Percentiles rank a stretch among this genome's conserved stretches.
Conservation (phyloP, 208 protist species). For the Acanthamoeba castellanii region DNA sequence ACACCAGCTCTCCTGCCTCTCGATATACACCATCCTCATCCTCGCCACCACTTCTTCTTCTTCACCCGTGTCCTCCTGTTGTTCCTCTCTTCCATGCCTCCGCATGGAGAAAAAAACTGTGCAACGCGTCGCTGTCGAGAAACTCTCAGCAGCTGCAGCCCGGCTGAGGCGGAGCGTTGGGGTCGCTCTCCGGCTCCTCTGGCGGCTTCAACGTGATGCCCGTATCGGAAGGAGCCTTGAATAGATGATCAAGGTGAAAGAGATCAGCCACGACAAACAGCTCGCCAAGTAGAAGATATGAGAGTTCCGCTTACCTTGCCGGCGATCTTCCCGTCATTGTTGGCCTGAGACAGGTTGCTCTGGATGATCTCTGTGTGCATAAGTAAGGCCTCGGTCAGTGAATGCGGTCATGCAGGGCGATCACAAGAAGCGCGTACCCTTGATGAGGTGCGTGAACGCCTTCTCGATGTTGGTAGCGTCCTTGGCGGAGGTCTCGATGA, state of each 20-base stretch:
- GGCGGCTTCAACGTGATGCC: constrained; percentile 29
- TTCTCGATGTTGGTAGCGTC: constrained; percentile 93
- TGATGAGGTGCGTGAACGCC: constrained; percentile 92
- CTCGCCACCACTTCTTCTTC: too few relatives aligned
- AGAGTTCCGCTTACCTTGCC: background rate
- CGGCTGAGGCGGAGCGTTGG: background rate
- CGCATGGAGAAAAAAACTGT: too few relatives aligned
- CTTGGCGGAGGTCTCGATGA: constrained; percentile 99
- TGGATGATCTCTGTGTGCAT: constrained; percentile 42
- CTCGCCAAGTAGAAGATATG: background rate
- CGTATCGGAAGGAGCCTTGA: background rate
- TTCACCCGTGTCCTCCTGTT: too few relatives aligned
- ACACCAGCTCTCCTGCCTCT: too few relatives aligned
- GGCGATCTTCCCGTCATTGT: background rate
- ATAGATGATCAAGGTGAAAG: background rate
- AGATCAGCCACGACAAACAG: too few relatives aligned
- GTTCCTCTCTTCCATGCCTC: too few relatives aligned
- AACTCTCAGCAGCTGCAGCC: background rate
- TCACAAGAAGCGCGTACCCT: background rate
- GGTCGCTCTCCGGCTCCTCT: background rate
- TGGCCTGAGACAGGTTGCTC: background rate
- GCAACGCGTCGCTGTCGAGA: too few relatives aligned
- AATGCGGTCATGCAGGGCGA: background rate
- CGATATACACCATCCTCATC: too few relatives aligned
- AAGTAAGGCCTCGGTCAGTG: background rate